phyloP scores from a whole-genome alignment of 1,284 basidiomycete genomes.

The Apiotrichum sp. region DNA sequence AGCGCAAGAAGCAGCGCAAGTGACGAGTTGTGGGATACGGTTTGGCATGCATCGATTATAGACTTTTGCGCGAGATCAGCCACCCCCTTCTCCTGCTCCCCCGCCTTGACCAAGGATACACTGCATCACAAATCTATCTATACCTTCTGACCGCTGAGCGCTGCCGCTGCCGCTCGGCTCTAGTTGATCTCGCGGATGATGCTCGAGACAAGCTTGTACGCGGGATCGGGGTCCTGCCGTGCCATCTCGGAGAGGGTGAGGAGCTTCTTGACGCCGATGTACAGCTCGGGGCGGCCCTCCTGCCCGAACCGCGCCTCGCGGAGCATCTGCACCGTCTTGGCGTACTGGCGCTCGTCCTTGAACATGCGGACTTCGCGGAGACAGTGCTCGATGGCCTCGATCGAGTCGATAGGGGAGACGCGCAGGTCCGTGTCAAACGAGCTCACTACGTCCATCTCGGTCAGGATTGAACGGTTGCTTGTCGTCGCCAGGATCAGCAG shows the following conservation, averaged over 20 bases:
- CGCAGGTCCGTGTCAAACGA: conserved; percentile 84
- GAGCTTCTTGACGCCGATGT: conserved; percentile 91
- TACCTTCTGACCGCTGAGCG: not conserved
- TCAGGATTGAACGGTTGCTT: conserved; percentile 77
- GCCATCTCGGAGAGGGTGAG: conserved; percentile 94
- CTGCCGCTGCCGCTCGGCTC: not conserved
- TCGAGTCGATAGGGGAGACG: conserved; percentile 72
- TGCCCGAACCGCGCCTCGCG: conserved; percentile 66
- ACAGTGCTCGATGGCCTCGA: conserved; percentile 68
- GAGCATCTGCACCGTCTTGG: conserved; percentile 52
- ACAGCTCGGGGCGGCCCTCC: conserved; percentile 53
- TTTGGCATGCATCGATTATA: not conserved
- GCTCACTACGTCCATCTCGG: conserved; percentile 82
- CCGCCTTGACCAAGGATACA: not conserved
- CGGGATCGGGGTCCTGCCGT: conserved; percentile 78
- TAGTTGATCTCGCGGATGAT: conserved; percentile 51
- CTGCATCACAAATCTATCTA: not conserved
- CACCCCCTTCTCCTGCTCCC: too few relatives aligned
- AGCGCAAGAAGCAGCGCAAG: conserved; percentile 29
- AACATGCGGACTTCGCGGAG: conserved; percentile 82
- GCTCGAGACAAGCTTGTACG: conserved; percentile 64
- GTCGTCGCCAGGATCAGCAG: conserved; percentile 90
- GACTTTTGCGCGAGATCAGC: not conserved
- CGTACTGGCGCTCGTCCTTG: conserved; percentile 60
- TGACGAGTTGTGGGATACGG: not conserved